A percentile compares a stretch with the other conserved stretches of the same genome.
phyloP scores from a whole-genome alignment of 2,329 filamentous ascomycete genomes.

The Teratosphaeria zuluensis region DNA sequence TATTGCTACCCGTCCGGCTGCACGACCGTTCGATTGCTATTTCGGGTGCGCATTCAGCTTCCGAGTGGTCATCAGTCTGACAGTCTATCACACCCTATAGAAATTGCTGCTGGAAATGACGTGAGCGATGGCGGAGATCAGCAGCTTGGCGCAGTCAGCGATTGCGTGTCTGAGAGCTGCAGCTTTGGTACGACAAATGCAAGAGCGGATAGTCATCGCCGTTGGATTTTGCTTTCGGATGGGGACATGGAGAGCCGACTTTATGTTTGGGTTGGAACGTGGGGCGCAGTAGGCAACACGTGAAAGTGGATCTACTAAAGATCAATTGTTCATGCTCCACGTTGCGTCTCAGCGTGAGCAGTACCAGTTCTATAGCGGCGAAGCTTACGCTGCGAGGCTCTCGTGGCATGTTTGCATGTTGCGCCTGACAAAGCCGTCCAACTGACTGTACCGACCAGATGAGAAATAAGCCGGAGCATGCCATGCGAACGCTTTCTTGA shows the following conservation, averaged over 20 bases:
- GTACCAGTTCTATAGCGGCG: no score
- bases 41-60: neutral
- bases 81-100: neutral
- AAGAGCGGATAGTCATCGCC: neutral
- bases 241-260: neutral
- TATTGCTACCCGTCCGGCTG: neutral
- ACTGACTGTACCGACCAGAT: neutral
- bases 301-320: neutral
- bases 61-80: neutral
- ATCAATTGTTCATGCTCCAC: neutral
- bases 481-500: no score
- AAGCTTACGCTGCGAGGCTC: neutral
- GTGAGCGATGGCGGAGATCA: neutral
- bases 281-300: neutral
- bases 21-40: neutral
- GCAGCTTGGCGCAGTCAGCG: neutral
- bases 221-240: neutral
- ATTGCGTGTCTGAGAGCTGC: neutral
- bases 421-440: no score
- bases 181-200: neutral
- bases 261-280: neutral
- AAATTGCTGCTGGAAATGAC: neutral
- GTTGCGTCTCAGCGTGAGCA: neutral
- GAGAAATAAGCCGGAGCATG: no score
- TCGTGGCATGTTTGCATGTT: neutral